Evolutionary conservation across 148 eudicot species (phyloP).

Genomic region (Camellia japonica): DNA sequence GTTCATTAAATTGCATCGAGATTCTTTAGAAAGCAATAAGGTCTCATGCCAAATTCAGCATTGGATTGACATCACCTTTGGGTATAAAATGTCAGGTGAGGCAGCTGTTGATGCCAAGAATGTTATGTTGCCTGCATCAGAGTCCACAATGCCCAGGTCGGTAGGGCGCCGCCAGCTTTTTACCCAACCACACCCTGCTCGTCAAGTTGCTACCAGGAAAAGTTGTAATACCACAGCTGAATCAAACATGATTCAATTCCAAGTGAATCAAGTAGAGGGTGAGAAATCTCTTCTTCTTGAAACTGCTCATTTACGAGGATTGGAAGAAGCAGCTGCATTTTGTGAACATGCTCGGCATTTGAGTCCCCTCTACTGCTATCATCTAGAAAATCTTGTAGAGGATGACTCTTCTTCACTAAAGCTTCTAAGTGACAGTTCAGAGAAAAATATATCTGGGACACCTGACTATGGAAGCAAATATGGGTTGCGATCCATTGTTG

Average conservation of each 20-base stretch:
- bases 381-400: constrained; percentile 21
- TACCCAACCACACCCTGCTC: constrained; percentile 82
- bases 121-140: constrained; percentile 80
- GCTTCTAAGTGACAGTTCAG: constrained; percentile 23
- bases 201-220: constrained; percentile 32
- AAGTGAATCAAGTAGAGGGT: constrained; percentile 15
- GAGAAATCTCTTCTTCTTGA: constrained; percentile 28
- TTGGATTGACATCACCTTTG: constrained; percentile 97
- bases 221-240: constrained; percentile 11
- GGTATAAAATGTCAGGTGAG: constrained; percentile 91
- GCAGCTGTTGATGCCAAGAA: constrained; percentile 90
- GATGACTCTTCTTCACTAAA: constrained; percentile 29
- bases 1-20: constrained; percentile 75
- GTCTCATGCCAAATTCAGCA: constrained; percentile 77
- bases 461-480: constrained; percentile 20
- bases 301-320: constrained; percentile 41
- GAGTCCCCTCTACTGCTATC: constrained; percentile 58
- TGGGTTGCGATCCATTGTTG: constrained; percentile 30
- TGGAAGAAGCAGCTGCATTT: constrained; percentile 72
- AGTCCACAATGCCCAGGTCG: constrained; percentile 58
- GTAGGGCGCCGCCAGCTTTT: constrained; percentile 89
- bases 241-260: background rate
- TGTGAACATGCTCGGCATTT: constrained; percentile 75
- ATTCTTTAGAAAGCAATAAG: constrained; percentile 74
- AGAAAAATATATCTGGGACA: constrained; percentile 18